Percentiles rank a stretch among this genome's conserved stretches.
Conservation (phyloP, 1,284 basidiomycete genomes). For the Mixia osmundae region DNA sequence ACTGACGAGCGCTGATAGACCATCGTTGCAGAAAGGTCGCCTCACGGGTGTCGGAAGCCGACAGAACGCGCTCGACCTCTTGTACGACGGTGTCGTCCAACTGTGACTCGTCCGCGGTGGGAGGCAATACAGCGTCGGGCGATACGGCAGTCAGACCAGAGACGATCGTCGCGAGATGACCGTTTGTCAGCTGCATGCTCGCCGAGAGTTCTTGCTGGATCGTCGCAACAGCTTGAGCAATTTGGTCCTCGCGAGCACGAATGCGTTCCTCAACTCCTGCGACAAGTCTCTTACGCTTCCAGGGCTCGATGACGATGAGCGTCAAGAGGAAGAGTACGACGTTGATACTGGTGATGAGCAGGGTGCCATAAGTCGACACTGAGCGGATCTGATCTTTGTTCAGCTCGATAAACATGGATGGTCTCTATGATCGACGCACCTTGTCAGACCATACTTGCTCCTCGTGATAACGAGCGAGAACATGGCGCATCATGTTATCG, state of each 20-base stretch:
- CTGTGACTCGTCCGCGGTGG: too few relatives aligned
- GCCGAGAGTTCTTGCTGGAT: too few relatives aligned
- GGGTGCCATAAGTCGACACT: slow-evolving; percentile 65
- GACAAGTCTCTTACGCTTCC: slow-evolving; percentile 62
- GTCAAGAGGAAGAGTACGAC: slow-evolving; percentile 66
- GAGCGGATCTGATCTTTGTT: slow-evolving; percentile 42
- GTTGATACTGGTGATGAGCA: slow-evolving; percentile 62
- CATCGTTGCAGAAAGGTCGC: too few relatives aligned
- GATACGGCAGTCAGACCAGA: too few relatives aligned
- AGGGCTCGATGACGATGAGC: slow-evolving; percentile 71
- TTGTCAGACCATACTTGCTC: slow-evolving; percentile 96
- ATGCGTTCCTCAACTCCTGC: slow-evolving; percentile 68
- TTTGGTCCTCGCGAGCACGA: slow-evolving; percentile 23
- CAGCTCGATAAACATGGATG: not conserved
- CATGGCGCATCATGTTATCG: slow-evolving; percentile 49
- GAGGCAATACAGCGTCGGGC: too few relatives aligned
- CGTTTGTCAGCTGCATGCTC: too few relatives aligned
- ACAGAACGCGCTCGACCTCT: too few relatives aligned
- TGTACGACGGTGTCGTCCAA: too few relatives aligned
- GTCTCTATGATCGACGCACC: slow-evolving; percentile 11
- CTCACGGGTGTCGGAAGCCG: too few relatives aligned
- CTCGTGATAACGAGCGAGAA: slow-evolving; percentile 71
- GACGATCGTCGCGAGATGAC: too few relatives aligned
- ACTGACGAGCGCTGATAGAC: too few relatives aligned
- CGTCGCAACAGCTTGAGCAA: not conserved